Evolutionary conservation across 225 moss, liverwort and hornwort genomes (phyloP).

Genomic region (Thuidium tamariscinum): DNA sequence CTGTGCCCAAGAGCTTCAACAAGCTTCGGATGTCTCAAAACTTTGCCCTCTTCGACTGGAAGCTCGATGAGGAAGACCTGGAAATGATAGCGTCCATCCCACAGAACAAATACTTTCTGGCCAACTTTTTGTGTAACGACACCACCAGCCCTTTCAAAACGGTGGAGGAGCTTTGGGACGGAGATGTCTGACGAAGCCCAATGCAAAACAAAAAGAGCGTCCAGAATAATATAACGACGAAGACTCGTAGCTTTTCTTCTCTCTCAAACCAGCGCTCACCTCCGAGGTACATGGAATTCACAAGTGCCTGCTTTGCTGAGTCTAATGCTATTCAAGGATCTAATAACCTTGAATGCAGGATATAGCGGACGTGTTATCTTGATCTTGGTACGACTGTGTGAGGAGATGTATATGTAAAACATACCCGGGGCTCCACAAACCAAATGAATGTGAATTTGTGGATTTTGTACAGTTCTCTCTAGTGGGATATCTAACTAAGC

Average conservation of each 20-base stretch:
- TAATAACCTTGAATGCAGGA: background rate
- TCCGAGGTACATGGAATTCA: background rate
- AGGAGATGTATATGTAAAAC: background rate
- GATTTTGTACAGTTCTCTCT: slow-evolving; percentile 3
- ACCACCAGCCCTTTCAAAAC: slow-evolving; percentile 38
- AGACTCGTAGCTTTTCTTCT: background rate
- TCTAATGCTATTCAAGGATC: background rate
- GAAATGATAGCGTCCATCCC: slow-evolving; percentile 29
- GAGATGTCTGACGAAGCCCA: slow-evolving; percentile 25
- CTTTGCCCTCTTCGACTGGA: slow-evolving; percentile 45
- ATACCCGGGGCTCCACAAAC: background rate
- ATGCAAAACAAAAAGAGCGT: background rate
- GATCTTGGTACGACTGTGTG: background rate
- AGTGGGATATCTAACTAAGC: background rate
- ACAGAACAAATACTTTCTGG: slow-evolving; percentile 30
- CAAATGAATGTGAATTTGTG: background rate
- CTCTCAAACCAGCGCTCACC: background rate
- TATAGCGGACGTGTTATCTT: background rate
- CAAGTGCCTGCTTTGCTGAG: background rate
- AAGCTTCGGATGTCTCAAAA: slow-evolving; percentile 44
- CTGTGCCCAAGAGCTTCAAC: slow-evolving; percentile 63
- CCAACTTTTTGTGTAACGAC: slow-evolving; percentile 18
- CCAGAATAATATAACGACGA: background rate
- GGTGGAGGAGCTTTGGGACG: slow-evolving; percentile 68
- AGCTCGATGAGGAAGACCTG: slow-evolving; percentile 42